These are phyloP conservation scores for Ascosphaera acerosa DNA, from an alignment of 2,329 filamentous ascomycete species.

Conservation along the genomic window DNA sequence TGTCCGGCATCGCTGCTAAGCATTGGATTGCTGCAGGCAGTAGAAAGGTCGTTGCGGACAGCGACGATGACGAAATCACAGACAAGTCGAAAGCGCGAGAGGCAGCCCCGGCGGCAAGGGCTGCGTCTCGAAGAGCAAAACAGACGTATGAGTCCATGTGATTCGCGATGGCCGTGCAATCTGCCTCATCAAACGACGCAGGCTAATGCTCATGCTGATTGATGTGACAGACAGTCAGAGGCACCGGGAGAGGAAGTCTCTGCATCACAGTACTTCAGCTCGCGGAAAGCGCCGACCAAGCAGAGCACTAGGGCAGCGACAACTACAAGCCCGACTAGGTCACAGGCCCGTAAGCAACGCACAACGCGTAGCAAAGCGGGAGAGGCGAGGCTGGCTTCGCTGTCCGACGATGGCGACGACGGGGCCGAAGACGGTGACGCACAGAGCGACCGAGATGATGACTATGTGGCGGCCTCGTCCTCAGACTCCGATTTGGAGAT, in stretches of 20 bases:
- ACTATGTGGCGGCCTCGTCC: slow-evolving; percentile 40
- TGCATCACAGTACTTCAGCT: slow-evolving; percentile 37
- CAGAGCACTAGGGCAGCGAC: slow-evolving; percentile 25
- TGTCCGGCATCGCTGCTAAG: too few relatives aligned
- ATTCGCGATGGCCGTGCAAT: too few relatives aligned
- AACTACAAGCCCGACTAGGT: slow-evolving; percentile 7
- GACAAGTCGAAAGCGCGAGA: too few relatives aligned
- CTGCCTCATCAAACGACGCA: too few relatives aligned
- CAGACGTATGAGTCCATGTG: too few relatives aligned
- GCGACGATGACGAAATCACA: slow-evolving; percentile 40
- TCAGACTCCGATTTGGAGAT: slow-evolving; percentile 38
- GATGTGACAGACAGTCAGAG: slow-evolving; percentile 20
- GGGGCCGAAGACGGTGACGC: slow-evolving; percentile 50
- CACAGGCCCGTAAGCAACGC: slow-evolving; percentile 6
- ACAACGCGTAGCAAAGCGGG: slow-evolving; percentile 4
- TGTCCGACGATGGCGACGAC: slow-evolving; percentile 28
- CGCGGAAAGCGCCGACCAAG: too few relatives aligned
- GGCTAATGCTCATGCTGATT: background rate
- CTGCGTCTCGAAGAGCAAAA: too few relatives aligned
- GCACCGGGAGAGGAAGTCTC: slow-evolving; percentile 30
- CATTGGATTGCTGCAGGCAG: too few relatives aligned
- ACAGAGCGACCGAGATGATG: slow-evolving; percentile 41
- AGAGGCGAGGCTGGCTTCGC: slow-evolving; percentile 8
- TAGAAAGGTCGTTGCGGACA: slow-evolving; percentile 56
- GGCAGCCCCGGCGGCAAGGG: too few relatives aligned